A percentile compares a stretch with the other conserved stretches of the same genome.
Evolutionary conservation across 2,329 filamentous ascomycete species (phyloP).

Genomic region (Talaromyces pinophilus): DNA sequence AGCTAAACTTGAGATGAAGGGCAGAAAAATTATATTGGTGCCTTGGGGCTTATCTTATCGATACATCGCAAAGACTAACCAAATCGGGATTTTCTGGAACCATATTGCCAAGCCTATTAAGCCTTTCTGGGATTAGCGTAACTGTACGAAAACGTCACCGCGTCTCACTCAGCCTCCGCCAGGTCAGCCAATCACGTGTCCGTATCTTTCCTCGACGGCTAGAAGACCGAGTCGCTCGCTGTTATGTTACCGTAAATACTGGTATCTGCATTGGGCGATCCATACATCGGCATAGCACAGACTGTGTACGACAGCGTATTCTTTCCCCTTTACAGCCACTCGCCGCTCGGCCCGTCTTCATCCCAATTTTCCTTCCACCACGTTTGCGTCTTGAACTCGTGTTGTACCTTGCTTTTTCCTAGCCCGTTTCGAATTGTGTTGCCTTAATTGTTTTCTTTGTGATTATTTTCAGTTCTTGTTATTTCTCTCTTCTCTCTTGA

Average conservation of each 20-base stretch:
- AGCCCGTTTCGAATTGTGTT: neutral
- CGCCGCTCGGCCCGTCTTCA: neutral
- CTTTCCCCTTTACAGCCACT: neutral
- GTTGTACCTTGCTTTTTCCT: neutral
- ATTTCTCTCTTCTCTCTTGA: neutral
- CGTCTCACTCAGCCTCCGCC: neutral
- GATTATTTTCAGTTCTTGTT: neutral
- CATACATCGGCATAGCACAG: neutral
- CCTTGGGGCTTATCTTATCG: neutral
- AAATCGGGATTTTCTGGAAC: neutral
- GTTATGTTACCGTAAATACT: neutral
- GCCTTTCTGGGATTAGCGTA: neutral
- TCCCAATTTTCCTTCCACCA: conserved; percentile 10
- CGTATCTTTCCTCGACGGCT: neutral
- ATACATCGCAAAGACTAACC: neutral
- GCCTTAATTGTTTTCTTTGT: neutral
- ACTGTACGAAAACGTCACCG: neutral
- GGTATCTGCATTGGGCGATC: neutral
- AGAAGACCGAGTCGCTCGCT: neutral
- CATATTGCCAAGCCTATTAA: neutral
- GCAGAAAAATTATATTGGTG: neutral
- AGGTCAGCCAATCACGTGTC: neutral
- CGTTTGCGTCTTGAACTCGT: conserved; percentile 6
- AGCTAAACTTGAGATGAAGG: neutral
- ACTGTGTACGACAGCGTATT: neutral